These are phyloP conservation scores for Raphanus raphanistrum DNA, from an alignment of 345 rosid genomes.

Conservation along the genomic window DNA sequence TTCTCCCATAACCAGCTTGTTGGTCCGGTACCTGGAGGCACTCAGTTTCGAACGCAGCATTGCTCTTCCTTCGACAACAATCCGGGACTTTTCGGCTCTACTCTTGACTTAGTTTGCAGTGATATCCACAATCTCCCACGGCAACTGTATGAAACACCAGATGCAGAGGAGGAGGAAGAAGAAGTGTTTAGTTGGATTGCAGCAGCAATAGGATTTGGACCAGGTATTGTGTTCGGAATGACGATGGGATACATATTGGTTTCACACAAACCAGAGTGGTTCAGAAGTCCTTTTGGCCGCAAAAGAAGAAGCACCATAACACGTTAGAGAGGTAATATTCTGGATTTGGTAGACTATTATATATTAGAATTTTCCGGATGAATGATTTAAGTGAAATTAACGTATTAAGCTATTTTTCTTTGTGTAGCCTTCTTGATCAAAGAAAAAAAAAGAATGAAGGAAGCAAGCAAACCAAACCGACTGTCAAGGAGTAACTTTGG, in stretches of 20 bases:
- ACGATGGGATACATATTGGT: background rate
- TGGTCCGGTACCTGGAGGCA: background rate
- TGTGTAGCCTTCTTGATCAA: background rate
- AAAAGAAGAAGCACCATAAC: background rate
- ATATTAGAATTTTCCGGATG: background rate
- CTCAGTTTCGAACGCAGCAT: background rate
- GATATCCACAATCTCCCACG: background rate
- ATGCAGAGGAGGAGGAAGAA: background rate
- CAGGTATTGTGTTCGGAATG: background rate
- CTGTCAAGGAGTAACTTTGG: background rate
- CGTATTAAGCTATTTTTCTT: background rate
- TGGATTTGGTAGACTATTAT: background rate
- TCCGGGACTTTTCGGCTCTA: background rate
- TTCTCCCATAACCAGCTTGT: background rate
- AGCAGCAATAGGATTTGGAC: constrained; percentile 1
- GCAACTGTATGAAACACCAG: background rate
- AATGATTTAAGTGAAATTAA: background rate
- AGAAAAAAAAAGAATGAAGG: background rate
- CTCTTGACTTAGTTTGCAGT: background rate
- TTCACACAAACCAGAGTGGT: background rate
- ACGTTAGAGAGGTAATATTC: constrained; percentile 1
- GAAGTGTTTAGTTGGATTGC: constrained; percentile 3
- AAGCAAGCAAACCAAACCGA: background rate
- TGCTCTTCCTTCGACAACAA: background rate
- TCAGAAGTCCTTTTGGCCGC: background rate